phyloP scores from a whole-genome alignment of 2,329 filamentous ascomycete species.

The Myriangium duriaei region DNA sequence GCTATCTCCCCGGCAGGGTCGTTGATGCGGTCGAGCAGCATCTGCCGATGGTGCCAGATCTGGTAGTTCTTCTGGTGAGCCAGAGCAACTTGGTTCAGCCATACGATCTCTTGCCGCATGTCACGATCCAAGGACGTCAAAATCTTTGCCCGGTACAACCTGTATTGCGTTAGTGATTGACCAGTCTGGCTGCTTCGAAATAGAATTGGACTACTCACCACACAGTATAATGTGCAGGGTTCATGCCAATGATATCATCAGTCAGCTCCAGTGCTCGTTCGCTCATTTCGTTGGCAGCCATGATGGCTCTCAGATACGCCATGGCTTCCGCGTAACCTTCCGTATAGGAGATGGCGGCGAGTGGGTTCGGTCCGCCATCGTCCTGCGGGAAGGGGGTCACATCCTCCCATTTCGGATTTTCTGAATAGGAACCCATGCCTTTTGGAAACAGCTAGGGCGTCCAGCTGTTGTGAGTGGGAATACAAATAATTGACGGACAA shows the following conservation, averaged over 20 bases:
- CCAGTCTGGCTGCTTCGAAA: not conserved
- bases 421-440: constrained; percentile 42
- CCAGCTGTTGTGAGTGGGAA: too few relatives aligned
- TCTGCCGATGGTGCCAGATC: constrained; percentile 66
- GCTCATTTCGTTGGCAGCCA: constrained; percentile 77
- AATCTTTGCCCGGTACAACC: constrained; percentile 75
- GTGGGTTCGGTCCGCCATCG: constrained; percentile 60
- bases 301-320: constrained; percentile 83
- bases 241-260: constrained; percentile 79
- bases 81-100: constrained; percentile 75
- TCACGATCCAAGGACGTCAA: constrained; percentile 54
- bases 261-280: constrained; percentile 69
- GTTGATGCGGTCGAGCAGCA: constrained; percentile 42
- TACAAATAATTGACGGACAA: too few relatives aligned
- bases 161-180: constrained; percentile 18
- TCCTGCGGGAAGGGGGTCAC: constrained; percentile 70
- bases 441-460: too few relatives aligned
- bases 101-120: constrained; percentile 61
- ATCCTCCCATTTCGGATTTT: constrained; percentile 71
- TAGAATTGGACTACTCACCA: constrained; percentile 43
- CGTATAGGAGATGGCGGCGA: constrained; percentile 87
- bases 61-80: constrained; percentile 95
- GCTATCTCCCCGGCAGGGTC: constrained; percentile 53
- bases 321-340: constrained; percentile 86
- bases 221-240: constrained; percentile 95